Evolutionary conservation across 345 rosid genomes (phyloP).

Genomic region (Mallotus nudiflorus): DNA sequence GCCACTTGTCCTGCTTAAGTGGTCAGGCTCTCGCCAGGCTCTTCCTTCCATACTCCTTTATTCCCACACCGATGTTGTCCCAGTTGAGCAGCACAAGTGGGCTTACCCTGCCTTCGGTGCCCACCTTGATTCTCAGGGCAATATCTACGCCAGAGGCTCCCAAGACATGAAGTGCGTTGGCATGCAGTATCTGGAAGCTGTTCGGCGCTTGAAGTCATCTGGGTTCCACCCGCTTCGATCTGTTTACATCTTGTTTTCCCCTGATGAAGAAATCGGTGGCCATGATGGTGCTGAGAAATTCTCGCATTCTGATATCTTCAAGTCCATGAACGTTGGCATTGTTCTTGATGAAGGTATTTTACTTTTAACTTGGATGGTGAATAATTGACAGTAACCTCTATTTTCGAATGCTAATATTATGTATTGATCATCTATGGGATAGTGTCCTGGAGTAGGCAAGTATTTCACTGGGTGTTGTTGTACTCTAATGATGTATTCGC

Average conservation of each 20-base stretch:
- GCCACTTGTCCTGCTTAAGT: conserved; percentile 72
- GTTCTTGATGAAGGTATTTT: conserved; percentile 90
- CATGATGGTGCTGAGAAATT: conserved; percentile 84
- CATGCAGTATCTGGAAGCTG: conserved; percentile 88
- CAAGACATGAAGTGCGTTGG: conserved; percentile 99
- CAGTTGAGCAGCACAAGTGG: conserved; percentile 82
- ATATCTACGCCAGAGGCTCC: conserved; percentile 84
- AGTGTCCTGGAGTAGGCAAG: too few species aligned
- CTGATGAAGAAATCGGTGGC: conserved; percentile 97
- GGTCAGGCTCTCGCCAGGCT: conserved; percentile 63
- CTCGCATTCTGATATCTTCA: conserved; percentile 56
- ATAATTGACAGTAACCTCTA: too few species aligned
- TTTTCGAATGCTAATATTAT: too few species aligned
- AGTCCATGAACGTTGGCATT: conserved; percentile 63
- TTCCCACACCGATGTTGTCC: conserved; percentile 97
- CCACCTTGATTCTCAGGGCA: conserved; percentile 66
- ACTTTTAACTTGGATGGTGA: too few species aligned
- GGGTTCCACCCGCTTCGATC: conserved; percentile 70
- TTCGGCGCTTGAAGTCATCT: conserved; percentile 58
- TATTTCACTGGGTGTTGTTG: too few species aligned
- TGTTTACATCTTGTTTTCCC: conserved; percentile 70
- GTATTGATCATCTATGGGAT: too few species aligned
- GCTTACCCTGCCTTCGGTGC: conserved; percentile 67
- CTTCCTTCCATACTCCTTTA: conserved; percentile 80
- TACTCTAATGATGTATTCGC: too few species aligned